These are phyloP conservation scores for Flammula alnicola DNA, from an alignment of 1,284 basidiomycete species.

Conservation along the genomic window DNA sequence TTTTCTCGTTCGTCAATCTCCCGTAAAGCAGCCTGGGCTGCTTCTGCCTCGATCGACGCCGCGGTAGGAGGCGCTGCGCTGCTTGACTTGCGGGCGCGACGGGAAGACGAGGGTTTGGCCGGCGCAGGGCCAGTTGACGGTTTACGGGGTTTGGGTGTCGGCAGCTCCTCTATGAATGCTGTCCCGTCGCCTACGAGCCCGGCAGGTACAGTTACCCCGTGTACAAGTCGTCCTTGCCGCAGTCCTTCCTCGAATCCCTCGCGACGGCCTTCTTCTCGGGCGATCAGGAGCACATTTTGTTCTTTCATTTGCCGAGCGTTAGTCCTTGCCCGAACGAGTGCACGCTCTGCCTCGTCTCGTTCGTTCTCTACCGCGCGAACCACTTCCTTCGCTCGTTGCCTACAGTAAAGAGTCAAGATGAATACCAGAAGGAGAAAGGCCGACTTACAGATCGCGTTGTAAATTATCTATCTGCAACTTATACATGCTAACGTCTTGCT, in stretches of 20 bases:
- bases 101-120: no score
- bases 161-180: neutral
- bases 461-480: conserved; percentile 33
- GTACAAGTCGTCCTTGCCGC: conserved; percentile 31
- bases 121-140: neutral
- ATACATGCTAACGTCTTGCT: conserved; percentile 32
- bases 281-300: conserved; percentile 33
- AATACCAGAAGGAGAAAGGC: conserved; percentile 2
- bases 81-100: conserved; percentile 3
- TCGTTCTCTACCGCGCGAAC: conserved; percentile 33
- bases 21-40: conserved; percentile 3
- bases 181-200: conserved; percentile 4
- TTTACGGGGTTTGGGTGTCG: conserved; percentile 4
- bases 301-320: conserved; percentile 37
- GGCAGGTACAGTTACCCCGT: conserved; percentile 10
- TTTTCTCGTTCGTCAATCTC: conserved; percentile 18
- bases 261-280: conserved; percentile 39
- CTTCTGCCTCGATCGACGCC: conserved; percentile 8
- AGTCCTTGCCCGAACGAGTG: conserved; percentile 34
- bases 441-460: conserved; percentile 35
- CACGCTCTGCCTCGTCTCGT: conserved; percentile 36
- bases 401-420: conserved; percentile 9
- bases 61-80: neutral
- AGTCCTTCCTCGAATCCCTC: conserved; percentile 40
- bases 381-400: conserved; percentile 29